phyloP scores from a whole-genome alignment of 176 grass and related monocot genomes.

The Zea mays region DNA sequence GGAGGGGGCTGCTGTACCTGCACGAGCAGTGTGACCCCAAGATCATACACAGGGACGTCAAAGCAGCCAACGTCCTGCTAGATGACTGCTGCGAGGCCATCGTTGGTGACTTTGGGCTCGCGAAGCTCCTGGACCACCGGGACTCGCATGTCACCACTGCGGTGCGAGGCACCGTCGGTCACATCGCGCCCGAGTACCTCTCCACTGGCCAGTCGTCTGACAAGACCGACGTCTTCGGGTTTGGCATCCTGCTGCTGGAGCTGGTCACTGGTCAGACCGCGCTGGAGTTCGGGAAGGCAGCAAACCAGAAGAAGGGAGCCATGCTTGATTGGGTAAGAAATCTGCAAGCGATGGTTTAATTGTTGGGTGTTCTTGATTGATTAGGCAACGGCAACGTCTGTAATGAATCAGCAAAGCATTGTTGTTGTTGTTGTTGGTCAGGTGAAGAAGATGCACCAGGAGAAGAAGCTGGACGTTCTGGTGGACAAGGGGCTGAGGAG shows the following conservation, averaged over 20 bases:
- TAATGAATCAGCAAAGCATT: too few relatives aligned
- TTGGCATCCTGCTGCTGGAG: slow-evolving; percentile 90
- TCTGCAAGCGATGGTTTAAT: neutral
- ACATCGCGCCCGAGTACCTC: slow-evolving; percentile 95
- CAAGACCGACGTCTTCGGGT: slow-evolving; percentile 93
- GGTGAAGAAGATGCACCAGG: slow-evolving; percentile 99
- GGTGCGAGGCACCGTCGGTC: slow-evolving; percentile 83
- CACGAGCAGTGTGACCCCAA: slow-evolving; percentile 99
- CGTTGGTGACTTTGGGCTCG: slow-evolving; percentile 89
- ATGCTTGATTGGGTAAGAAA: slow-evolving; percentile 98
- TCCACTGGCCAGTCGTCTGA: slow-evolving; percentile 94
- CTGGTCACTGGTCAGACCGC: slow-evolving; percentile 85
- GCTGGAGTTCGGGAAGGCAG: slow-evolving; percentile 79
- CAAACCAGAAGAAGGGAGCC: slow-evolving; percentile 93
- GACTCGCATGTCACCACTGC: slow-evolving; percentile 94
- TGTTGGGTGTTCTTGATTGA: too few relatives aligned
- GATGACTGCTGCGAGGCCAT: slow-evolving; percentile 85
- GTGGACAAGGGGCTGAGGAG: slow-evolving; percentile 66
- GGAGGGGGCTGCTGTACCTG: slow-evolving; percentile 82
- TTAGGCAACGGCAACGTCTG: too few relatives aligned
- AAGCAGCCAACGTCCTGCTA: slow-evolving; percentile 87
- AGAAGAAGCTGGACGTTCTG: slow-evolving; percentile 83
- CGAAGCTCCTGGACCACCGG: slow-evolving; percentile 84
- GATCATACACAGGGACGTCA: slow-evolving; percentile 97
- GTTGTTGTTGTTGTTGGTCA: slow-evolving; percentile 28